Base-by-base conservation (phyloP, 2,329 filamentous ascomycete genomes). In the Claviceps purpurea region DNA sequence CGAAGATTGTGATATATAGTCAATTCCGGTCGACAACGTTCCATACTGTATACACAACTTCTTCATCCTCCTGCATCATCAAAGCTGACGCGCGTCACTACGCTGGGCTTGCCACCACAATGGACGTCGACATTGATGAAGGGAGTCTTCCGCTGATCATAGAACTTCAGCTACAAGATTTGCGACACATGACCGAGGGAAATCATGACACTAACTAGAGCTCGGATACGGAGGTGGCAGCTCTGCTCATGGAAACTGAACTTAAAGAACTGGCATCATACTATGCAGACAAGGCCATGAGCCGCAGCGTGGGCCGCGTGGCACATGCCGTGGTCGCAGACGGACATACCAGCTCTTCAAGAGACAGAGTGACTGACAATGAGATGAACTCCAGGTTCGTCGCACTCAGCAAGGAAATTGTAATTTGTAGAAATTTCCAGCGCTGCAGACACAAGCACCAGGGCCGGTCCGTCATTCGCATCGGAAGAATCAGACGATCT, bases 221-320 rank as follows among this genome's bases (percentile, higher is more conserved):
- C 4, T 47, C 46, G 18, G 51, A 61, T 20, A 42, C 24, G 2
- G 53, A 56, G 11, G 5, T 58, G 2, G 55, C 58, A 5, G 38
- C 52, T 3, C 39, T 56, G 38, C 24, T 55, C 7, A 56, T 52
- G 38, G 34, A 56, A 34, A 26, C 30, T 4, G 58, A 61, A 20
- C 55, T 61, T 11, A 42, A 40, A 16, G 18, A 50, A 2, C n/a
- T 52, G 7, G 26, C 45, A 1, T 45, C 46, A 8, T 44, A 54
- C 13, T n/a, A 47, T 8, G 30, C 49, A 7, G 59, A 60, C 38
- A 52, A 49, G 2, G 24, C 20, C 30, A 56, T 60, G 54, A 51
- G 55, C 24, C 53, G 49, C 30, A 61, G 59, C 42, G 55, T 60
- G 0, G 55, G 49, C 30, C 60, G 59, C 42, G 55, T 60, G 0